Evolutionary conservation across 306 rosid genomes (phyloP).

Genomic region (Mimosa pudica): DNA sequence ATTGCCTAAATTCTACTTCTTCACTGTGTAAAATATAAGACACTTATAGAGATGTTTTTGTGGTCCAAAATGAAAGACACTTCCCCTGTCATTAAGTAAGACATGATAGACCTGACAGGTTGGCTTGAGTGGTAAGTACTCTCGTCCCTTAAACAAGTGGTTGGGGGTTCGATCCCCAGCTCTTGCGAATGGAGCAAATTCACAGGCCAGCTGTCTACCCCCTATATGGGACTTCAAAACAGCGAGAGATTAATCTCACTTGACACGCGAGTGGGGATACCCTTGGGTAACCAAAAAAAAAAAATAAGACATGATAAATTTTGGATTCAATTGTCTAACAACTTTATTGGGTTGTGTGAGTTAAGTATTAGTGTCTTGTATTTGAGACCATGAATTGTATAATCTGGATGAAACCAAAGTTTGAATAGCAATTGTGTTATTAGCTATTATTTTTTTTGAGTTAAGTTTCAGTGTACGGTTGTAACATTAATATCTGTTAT

Average conservation of each 20-base stretch:
- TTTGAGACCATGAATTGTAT: slow-evolving; percentile 76
- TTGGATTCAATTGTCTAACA: slow-evolving; percentile 6
- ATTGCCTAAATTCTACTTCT: not conserved
- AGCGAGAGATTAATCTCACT: too few species aligned
- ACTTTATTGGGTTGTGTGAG: not conserved
- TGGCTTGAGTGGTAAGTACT: too few species aligned
- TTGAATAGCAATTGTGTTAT: not conserved
- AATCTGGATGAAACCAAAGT: slow-evolving; percentile 49
- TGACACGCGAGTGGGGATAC: too few species aligned
- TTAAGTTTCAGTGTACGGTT: slow-evolving; percentile 6
- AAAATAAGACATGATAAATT: not conserved
- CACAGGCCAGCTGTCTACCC: too few species aligned
- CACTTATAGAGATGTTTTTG: not conserved
- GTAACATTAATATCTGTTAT: slow-evolving; percentile 24
- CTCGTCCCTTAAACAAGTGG: too few species aligned
- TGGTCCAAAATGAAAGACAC: not conserved
- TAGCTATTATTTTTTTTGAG: not conserved
- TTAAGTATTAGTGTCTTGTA: slow-evolving; percentile 3
- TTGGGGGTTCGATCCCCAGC: too few species aligned
- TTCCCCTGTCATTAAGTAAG: not conserved
- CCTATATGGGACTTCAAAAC: too few species aligned
- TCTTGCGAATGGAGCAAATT: too few species aligned
- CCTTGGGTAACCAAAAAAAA: too few species aligned
- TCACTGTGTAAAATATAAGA: not conserved
- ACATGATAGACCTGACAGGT: not conserved